Base-by-base conservation (phyloP, 1,139 yeast genomes). In the Candida pseudoviswanathii region DNA sequence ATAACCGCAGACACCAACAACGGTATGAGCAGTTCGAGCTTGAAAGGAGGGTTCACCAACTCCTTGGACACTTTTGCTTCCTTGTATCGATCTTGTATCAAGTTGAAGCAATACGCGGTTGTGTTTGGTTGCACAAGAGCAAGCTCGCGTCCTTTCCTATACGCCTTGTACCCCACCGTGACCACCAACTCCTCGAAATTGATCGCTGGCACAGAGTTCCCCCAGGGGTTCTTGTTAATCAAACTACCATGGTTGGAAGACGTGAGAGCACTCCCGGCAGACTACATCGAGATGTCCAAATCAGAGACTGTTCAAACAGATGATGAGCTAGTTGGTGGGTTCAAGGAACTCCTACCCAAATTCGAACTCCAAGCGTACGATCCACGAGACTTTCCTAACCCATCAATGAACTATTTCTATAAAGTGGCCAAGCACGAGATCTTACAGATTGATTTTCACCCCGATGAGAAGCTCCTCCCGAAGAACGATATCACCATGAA, bases 1-100 rank as follows among this genome's bases (percentile, higher is more conserved):
- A 66, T 94, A 0, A 72, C 79, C 9, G 81, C 80, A 0, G 77
- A 75, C 36, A 47, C 65, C 42, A 55, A 56, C 27, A 64, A 75
- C 52, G 80, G 79, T 1, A 42, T 65, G 29, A 60, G 52, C 25
- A 52, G 66, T 2, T 44, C 60, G 3, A 53, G 63, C 0, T 49
- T 56, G n/a, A 57, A 55, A 2, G 67, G 70, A 3, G 78, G 78
- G 0, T 81, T 72, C 54, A 67, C 75, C 21, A 88, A 92, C 16
- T 89, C 97, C 0, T 72, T 77, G 24, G 68, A 81, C 34, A 85
- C 95, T 0, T 81, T 91, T 60, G 75, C 88, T 1, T 78, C 92
- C 0, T 69, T 94, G 6, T 88, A 83, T 60, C 83, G 81, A 47
- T 77, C 86, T 1, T 70, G 95, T 66, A 61, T 71, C 3, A 73